These are phyloP conservation scores for Diaporthe sp. DNA, from an alignment of 2,329 filamentous ascomycete species.

Conservation along the genomic window DNA sequence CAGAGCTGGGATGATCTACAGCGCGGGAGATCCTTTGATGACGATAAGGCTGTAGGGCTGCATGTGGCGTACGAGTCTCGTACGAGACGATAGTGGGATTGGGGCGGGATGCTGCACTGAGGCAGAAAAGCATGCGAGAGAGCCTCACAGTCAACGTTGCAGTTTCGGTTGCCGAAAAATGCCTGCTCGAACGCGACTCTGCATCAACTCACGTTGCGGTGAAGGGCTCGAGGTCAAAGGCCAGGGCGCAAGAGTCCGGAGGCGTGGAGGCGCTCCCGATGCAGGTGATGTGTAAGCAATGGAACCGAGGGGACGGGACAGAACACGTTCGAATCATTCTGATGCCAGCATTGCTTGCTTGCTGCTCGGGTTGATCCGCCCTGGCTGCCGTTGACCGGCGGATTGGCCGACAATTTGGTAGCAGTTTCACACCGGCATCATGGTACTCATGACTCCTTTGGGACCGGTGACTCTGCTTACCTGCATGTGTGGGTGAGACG, in stretches of 20 bases:
- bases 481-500: constrained; percentile 32
- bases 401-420: constrained; percentile 21
- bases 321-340: constrained; percentile 12
- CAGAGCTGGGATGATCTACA: constrained; percentile 7
- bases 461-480: constrained; percentile 36
- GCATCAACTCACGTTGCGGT: neutral
- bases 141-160: constrained; percentile 10
- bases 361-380: constrained; percentile 9
- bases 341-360: neutral
- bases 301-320: constrained; percentile 1
- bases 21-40: constrained; percentile 22
- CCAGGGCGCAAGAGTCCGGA: constrained; percentile 1
- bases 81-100: constrained; percentile 2
- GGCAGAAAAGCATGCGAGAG: neutral
- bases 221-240: constrained; percentile 1
- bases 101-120: neutral
- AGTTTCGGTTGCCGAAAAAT: constrained; percentile 15
- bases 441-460: constrained; percentile 28
- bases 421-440: constrained; percentile 5
- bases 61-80: constrained; percentile 20
- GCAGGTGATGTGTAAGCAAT: constrained; percentile 21
- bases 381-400: constrained; percentile 28
- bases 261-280: neutral
- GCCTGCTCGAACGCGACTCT: neutral
- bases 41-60: constrained; percentile 37